Conservation (phyloP, 768 basidiomycete species). For the Gymnopilus dilepis region DNA sequence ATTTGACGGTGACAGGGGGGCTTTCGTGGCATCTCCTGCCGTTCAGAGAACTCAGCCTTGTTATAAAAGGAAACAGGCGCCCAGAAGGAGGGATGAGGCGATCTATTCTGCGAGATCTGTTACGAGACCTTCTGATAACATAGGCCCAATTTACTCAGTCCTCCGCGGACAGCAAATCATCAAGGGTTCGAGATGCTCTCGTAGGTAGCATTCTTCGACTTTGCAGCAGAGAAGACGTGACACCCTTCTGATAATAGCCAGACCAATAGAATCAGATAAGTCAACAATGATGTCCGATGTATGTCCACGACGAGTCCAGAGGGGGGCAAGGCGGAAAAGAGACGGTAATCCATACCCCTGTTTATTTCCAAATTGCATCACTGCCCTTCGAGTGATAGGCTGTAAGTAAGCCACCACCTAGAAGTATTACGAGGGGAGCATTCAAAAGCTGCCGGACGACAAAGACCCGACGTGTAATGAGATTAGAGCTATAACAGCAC, state of each 20-base stretch:
- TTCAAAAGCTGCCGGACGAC: too few relatives aligned
- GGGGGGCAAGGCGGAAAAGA: constrained; percentile 11
- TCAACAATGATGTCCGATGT: not conserved
- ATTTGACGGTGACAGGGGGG: constrained; percentile 20
- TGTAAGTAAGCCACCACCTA: too few relatives aligned
- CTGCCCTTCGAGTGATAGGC: too few relatives aligned
- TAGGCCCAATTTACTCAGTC: not conserved
- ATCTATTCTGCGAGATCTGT: constrained; percentile 16
- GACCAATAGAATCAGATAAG: too few relatives aligned
- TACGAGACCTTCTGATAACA: constrained; percentile 5
- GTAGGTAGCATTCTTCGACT: too few relatives aligned
- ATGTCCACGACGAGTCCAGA: not conserved
- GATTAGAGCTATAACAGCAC: too few relatives aligned
- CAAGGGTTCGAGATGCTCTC: not conserved
- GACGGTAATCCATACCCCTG: too few relatives aligned
- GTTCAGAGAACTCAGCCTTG: constrained; percentile 4
- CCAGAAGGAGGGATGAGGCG: constrained; percentile 14
- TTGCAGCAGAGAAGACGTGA: too few relatives aligned
- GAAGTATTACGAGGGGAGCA: too few relatives aligned
- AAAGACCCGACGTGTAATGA: too few relatives aligned
- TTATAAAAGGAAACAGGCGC: constrained; percentile 26
- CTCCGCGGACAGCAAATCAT: not conserved
- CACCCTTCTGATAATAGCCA: too few relatives aligned
- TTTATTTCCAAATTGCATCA: too few relatives aligned
- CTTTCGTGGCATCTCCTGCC: constrained; percentile 12